Conservation (phyloP, 208 protist genomes). For the Trypanosoma vivax region DNA sequence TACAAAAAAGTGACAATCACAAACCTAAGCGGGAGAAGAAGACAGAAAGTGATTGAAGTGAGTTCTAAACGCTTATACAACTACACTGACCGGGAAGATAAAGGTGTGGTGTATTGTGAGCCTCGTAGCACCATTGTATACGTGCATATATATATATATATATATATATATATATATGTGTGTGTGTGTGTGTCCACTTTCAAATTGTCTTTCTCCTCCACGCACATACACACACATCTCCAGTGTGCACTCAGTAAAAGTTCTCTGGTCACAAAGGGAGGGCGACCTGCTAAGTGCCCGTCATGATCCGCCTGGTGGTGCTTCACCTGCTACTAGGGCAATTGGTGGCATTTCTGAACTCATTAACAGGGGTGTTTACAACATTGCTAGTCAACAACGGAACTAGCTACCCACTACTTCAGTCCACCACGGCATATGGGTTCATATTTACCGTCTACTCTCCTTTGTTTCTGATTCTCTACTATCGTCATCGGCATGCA, state of each 20-base stretch:
- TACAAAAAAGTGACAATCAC: too few species aligned
- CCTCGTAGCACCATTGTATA: background rate
- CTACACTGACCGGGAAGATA: too few species aligned
- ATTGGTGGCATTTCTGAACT: constrained; percentile 72
- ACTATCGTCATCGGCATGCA: constrained; percentile 23
- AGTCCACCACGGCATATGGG: constrained; percentile 69
- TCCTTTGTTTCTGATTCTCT: constrained; percentile 46
- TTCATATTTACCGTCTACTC: constrained; percentile 67
- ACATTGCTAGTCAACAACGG: constrained; percentile 73
- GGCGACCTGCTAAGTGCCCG: too few species aligned
- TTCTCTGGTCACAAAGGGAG: constrained; percentile 1
- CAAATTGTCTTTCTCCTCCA: background rate
- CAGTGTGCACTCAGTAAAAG: too few species aligned
- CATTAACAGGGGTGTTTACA: constrained; percentile 80
- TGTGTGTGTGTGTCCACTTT: background rate
- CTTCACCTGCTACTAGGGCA: constrained; percentile 76
- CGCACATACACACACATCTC: too few species aligned
- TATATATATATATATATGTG: background rate
- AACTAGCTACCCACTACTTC: constrained; percentile 82
- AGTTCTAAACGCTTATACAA: too few species aligned
- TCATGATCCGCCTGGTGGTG: too few species aligned
- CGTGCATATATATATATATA: background rate
- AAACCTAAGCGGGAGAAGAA: too few species aligned
- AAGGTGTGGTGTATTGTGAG: too few species aligned
- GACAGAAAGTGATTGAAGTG: too few species aligned